Evolutionary conservation across 768 basidiomycete species (phyloP), one percentile per base, ranked within the genome.

Genomic region (Suillus subluteus): DNA sequence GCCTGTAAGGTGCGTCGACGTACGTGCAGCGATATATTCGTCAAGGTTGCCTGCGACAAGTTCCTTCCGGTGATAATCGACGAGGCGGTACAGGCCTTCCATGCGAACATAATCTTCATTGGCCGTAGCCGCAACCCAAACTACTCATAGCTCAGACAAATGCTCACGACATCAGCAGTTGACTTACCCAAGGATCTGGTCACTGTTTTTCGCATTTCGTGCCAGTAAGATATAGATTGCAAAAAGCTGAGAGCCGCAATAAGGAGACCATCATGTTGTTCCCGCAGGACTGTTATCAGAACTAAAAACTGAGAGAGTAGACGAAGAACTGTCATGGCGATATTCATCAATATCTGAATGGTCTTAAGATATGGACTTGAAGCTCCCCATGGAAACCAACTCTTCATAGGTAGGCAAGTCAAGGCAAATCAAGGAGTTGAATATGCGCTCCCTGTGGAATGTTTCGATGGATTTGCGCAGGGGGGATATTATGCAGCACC

Each of bases 401-500:
- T 92, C 90, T 63, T 87, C 83, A 65, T 87, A 92, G 0, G 92
- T 91, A 1, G 91, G 91, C 2, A 92, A 81, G 74, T 94, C 92
- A 38, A 94, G 82, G 7, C 91, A 85, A 21, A 85, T 86, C 73
- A 89, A 83, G 18, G 89, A 88, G 32, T 80, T 79, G 74, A 91
- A 92, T 63, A 86, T 84, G 69, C 88, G 89, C 13, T 83, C 74
- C 2, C 87, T 81, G 73, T 89, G 91, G 73, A 84, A 83, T 65
- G 79, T 82, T 68, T 86, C 87, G 73, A 91, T 88, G 40, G 85
- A 81, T 37, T 73, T 75, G 68, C 87, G 85, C 63, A 92, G 82
- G 1, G 87, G 88, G n/a, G 74, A 66, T n/a, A 82, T 71, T 55
- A 89, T 71, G 54, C 70, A 80, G 56, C 67, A 69, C 65, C 79